Conservation (phyloP, 108 stramenopile genomes). For the Skeletonema potamos region DNA sequence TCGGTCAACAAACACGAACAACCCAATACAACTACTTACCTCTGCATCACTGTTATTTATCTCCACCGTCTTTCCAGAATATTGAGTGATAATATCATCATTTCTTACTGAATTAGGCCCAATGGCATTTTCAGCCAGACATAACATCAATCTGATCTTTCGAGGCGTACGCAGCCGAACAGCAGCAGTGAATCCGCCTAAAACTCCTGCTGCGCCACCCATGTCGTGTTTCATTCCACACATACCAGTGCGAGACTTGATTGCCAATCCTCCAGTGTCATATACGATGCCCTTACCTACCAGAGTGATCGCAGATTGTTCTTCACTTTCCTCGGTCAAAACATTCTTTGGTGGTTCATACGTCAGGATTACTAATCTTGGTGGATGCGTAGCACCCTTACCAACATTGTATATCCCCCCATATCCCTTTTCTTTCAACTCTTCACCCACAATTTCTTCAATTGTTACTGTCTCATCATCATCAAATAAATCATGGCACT, state of each 20-base stretch:
- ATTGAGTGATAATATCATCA: slow-evolving; percentile 76
- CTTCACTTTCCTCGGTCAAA: not conserved
- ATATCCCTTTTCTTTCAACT: slow-evolving; percentile 70
- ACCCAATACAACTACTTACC: not conserved
- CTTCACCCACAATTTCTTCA: slow-evolving; percentile 75
- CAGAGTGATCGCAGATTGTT: slow-evolving; percentile 47
- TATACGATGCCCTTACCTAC: slow-evolving; percentile 91
- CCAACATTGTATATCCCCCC: slow-evolving; percentile 88
- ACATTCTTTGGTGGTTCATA: slow-evolving; percentile 44
- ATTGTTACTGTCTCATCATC: slow-evolving; percentile 34
- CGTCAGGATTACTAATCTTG: slow-evolving; percentile 73
- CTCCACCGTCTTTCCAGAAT: slow-evolving; percentile 89
- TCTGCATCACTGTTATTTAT: slow-evolving; percentile 93
- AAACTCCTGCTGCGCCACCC: slow-evolving; percentile 80
- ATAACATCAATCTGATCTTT: slow-evolving; percentile 60
- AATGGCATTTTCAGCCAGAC: slow-evolving; percentile 87
- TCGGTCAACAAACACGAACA: no score
- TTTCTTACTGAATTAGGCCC: slow-evolving; percentile 71
- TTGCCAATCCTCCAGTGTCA: slow-evolving; percentile 78
- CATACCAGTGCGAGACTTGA: slow-evolving; percentile 83
- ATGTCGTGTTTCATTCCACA: slow-evolving; percentile 88
- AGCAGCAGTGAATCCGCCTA: slow-evolving; percentile 66
- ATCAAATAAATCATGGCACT: slow-evolving; percentile 24
- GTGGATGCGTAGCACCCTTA: slow-evolving; percentile 73
- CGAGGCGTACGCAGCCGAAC: slow-evolving; percentile 31